Evolutionary conservation across 2,329 filamentous ascomycete genomes (phyloP).

Genomic region (Xenoacremonium recifei): DNA sequence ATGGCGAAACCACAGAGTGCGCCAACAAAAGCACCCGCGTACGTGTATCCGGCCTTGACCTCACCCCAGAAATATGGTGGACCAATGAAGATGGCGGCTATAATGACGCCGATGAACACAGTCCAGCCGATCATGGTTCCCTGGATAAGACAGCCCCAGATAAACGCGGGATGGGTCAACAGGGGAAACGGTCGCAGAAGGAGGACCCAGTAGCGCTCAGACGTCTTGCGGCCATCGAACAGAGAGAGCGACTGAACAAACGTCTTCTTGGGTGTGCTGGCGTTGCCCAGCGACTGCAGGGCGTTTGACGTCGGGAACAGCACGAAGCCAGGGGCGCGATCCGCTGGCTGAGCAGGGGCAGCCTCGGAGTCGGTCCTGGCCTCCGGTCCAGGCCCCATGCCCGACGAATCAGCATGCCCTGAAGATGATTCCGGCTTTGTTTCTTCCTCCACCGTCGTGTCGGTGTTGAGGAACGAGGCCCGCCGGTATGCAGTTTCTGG

Average conservation of each 20-base stretch:
- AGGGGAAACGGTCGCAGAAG: constrained; percentile 76
- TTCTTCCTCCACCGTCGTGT: constrained; percentile 47
- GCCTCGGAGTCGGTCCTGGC: constrained; percentile 2
- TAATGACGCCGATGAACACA: constrained; percentile 82
- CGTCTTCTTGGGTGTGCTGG: constrained; percentile 49
- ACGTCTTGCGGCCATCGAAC: constrained; percentile 80
- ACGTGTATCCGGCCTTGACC: constrained; percentile 80
- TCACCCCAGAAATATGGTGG: constrained; percentile 80
- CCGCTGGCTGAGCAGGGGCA: constrained; percentile 6
- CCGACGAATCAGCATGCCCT: constrained; percentile 8
- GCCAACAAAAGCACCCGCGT: constrained; percentile 82
- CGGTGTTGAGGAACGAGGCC: constrained; percentile 66
- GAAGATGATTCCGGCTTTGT: constrained; percentile 13
- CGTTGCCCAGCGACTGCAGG: constrained; percentile 34
- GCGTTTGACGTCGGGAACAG: constrained; percentile 30
- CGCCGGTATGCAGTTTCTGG: constrained; percentile 82
- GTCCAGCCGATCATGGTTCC: constrained; percentile 94
- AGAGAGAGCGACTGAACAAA: constrained; percentile 61
- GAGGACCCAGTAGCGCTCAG: constrained; percentile 68
- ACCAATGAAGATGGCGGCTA: constrained; percentile 79
- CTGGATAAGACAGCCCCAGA: constrained; percentile 79
- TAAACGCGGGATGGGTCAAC: constrained; percentile 78
- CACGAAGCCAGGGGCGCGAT: constrained; percentile 24
- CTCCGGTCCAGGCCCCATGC: background rate
- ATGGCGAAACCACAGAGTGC: constrained; percentile 74